Conservation (phyloP, 352 stramenopile genomes). For the Phytophthora sojae region DNA sequence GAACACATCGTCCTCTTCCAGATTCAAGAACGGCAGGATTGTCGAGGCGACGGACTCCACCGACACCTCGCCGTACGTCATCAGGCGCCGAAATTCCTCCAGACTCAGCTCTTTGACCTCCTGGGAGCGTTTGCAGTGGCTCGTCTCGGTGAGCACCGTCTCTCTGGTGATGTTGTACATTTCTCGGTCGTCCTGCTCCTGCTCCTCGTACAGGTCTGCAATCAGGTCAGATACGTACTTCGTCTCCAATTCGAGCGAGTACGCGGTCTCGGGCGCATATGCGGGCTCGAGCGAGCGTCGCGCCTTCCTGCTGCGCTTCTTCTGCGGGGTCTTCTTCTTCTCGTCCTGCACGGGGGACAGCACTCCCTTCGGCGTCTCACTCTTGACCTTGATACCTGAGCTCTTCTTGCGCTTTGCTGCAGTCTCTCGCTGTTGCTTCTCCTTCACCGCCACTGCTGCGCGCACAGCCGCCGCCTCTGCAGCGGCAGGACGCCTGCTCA, state of each 20-base stretch:
- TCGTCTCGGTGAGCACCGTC: slow-evolving; percentile 70
- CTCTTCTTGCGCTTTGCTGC: slow-evolving; percentile 16
- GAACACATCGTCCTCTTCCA: slow-evolving; percentile 78
- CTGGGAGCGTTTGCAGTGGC: slow-evolving; percentile 61
- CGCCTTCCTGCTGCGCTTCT: slow-evolving; percentile 49
- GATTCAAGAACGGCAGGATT: slow-evolving; percentile 71
- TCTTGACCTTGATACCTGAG: slow-evolving; percentile 14
- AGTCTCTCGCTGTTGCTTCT: slow-evolving; percentile 14
- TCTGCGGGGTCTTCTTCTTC: slow-evolving; percentile 56
- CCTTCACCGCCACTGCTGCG: slow-evolving; percentile 17
- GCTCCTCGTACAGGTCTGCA: slow-evolving; percentile 67
- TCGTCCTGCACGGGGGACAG: slow-evolving; percentile 67
- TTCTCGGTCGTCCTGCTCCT: slow-evolving; percentile 78
- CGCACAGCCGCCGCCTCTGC: slow-evolving; percentile 24
- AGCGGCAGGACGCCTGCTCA: slow-evolving; percentile 22
- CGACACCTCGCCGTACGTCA: slow-evolving; percentile 87
- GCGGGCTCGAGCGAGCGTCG: slow-evolving; percentile 54
- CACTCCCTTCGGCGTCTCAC: slow-evolving; percentile 10
- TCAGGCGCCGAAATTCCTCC: slow-evolving; percentile 73
- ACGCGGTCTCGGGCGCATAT: slow-evolving; percentile 52
- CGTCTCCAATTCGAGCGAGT: slow-evolving; percentile 45
- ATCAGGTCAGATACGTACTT: slow-evolving; percentile 58
- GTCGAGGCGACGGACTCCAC: slow-evolving; percentile 67
- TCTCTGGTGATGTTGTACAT: slow-evolving; percentile 80
- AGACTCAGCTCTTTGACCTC: slow-evolving; percentile 75